These are phyloP conservation scores for Trypanosoma scelopori DNA, from an alignment of 208 protist species.

Conservation along the genomic window DNA sequence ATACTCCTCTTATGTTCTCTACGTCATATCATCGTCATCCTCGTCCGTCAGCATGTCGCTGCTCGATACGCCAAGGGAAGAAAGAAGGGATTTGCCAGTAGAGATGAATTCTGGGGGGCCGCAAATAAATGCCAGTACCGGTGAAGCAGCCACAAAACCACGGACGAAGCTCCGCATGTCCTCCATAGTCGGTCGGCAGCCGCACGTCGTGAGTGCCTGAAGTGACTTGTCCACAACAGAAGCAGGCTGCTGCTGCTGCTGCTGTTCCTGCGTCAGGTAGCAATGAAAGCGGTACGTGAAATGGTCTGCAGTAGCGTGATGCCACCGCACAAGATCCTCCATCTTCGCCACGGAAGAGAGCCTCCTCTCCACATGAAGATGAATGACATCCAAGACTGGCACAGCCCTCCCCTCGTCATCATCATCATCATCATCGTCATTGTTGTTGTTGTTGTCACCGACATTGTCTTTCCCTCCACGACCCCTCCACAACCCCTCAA, in stretches of 20 bases:
- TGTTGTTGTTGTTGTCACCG: too few species aligned
- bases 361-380: slow-evolving; percentile 74
- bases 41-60: slow-evolving; percentile 66
- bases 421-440: too few species aligned
- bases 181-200: slow-evolving; percentile 27
- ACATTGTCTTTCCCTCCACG: too few species aligned
- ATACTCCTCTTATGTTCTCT: neutral
- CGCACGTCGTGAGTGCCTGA: slow-evolving; percentile 30
- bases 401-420: slow-evolving; percentile 10
- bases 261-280: slow-evolving; percentile 33
- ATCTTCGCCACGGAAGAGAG: slow-evolving; percentile 51
- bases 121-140: slow-evolving; percentile 68
- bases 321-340: slow-evolving; percentile 44
- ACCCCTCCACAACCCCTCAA: slow-evolving; percentile 2
- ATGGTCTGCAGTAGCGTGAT: slow-evolving; percentile 18
- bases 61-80: slow-evolving; percentile 52
- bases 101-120: slow-evolving; percentile 59
- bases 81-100: slow-evolving; percentile 37
- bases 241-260: slow-evolving; percentile 14
- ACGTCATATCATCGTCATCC: neutral
- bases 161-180: slow-evolving; percentile 41
- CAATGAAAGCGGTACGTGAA: slow-evolving; percentile 29
- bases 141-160: slow-evolving; percentile 35
- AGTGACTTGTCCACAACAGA: slow-evolving; percentile 1
- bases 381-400: slow-evolving; percentile 49